These are phyloP conservation scores for Gonium pectorale DNA, from an alignment of 139 green algal species.

Conservation along the genomic window DNA sequence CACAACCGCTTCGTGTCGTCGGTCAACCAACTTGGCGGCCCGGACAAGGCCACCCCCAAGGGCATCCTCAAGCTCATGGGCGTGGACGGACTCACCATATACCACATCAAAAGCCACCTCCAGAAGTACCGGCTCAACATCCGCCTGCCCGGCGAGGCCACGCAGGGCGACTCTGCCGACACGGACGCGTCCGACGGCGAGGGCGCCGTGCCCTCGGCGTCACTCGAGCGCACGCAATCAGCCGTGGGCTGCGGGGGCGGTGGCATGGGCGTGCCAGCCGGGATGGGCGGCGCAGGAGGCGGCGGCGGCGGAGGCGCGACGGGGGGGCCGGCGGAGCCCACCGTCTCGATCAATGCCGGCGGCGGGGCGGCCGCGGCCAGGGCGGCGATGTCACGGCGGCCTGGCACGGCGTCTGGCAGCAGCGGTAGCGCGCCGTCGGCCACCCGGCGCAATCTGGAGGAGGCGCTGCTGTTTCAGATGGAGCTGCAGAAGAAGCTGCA, in stretches of 20 bases:
- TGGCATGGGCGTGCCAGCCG: conserved; percentile 5
- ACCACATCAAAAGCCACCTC: conserved; percentile 93
- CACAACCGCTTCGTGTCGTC: conserved; percentile 65
- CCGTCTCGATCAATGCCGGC: conserved; percentile 1
- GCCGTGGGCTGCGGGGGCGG: not conserved
- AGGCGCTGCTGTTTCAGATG: conserved; percentile 94
- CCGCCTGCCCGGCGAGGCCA: conserved; percentile 67
- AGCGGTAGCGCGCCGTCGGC: conserved; percentile 9
- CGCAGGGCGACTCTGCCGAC: conserved; percentile 20
- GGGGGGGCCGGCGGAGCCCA: not conserved
- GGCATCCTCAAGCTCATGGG: conserved; percentile 77
- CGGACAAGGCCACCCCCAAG: conserved; percentile 76
- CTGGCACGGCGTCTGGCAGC: not conserved
- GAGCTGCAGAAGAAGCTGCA: conserved; percentile 97
- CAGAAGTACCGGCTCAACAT: conserved; percentile 94
- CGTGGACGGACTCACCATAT: conserved; percentile 87
- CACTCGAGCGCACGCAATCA: conserved; percentile 14
- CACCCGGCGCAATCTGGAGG: conserved; percentile 74
- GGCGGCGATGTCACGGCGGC: not conserved
- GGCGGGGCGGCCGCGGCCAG: not conserved
- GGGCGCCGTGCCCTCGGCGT: not conserved
- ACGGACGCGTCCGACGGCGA: conserved; percentile 6
- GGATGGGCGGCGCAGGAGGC: not conserved
- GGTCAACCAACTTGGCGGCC: conserved; percentile 67
- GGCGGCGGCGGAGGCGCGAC: not conserved